Percentiles rank a stretch among this genome's conserved stretches.
phyloP scores from a whole-genome alignment of 2,329 filamentous ascomycete species.

The Fusarium hainanense region DNA sequence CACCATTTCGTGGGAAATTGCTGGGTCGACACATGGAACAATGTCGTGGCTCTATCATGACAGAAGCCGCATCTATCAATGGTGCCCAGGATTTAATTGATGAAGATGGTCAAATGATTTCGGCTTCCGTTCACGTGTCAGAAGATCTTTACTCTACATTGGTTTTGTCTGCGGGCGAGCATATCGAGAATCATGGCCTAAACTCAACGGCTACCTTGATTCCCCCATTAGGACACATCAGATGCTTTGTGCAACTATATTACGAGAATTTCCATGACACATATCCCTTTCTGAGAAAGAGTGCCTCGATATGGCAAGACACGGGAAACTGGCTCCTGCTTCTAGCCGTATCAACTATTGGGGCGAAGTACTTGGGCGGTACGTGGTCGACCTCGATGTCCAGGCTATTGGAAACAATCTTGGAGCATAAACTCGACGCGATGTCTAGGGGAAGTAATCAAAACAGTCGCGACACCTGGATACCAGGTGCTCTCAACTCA shows the following conservation, averaged over 20 bases:
- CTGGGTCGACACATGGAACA: not conserved
- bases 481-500: not conserved
- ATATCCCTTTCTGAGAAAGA: slow-evolving; percentile 30
- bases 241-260: slow-evolving; percentile 22
- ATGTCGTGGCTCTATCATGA: not conserved
- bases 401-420: not conserved
- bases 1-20: slow-evolving; percentile 21
- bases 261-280: slow-evolving; percentile 28
- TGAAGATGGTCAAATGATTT: not conserved
- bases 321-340: slow-evolving; percentile 2
- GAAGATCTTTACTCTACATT: slow-evolving; percentile 1
- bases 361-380: slow-evolving; percentile 13
- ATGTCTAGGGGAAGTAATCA: not conserved
- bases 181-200: not conserved
- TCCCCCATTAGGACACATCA: slow-evolving; percentile 18
- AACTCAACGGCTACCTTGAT: not conserved
- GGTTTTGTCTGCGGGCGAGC: not conserved
- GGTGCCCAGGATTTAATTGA: not conserved
- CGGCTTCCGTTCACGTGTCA: not conserved
- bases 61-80: not conserved
- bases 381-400: slow-evolving; percentile 5
- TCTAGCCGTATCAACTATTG: slow-evolving; percentile 11
- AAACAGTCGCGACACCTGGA: not conserved
- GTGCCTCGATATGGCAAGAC: slow-evolving; percentile 2
- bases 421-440: not conserved